Conservation (phyloP, 805 yeast species). For the Sugiyamaella americana region DNA sequence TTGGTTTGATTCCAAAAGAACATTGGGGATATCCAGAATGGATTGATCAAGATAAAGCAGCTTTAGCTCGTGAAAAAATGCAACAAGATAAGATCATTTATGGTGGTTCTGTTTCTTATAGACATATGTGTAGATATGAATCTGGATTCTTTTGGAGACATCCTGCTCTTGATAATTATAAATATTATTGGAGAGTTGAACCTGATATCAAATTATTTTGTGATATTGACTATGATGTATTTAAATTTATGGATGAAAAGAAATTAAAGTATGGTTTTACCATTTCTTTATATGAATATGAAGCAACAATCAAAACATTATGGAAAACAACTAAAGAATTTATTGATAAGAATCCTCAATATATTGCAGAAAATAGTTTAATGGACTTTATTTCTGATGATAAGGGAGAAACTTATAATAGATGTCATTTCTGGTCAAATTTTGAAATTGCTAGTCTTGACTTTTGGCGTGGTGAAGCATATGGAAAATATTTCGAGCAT, state of each 20-base stretch:
- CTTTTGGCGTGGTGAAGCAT: constrained; percentile 53
- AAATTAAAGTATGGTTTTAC: constrained; percentile 71
- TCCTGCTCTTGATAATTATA: constrained; percentile 57
- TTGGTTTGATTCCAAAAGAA: constrained; percentile 65
- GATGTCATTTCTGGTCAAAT: constrained; percentile 83
- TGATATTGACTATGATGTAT: constrained; percentile 72
- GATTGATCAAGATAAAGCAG: constrained; percentile 71
- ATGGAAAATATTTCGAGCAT: constrained; percentile 46
- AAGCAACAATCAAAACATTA: constrained; percentile 64
- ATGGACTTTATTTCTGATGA: constrained; percentile 69
- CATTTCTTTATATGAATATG: constrained; percentile 62
- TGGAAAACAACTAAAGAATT: constrained; percentile 71
- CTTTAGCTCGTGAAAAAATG: constrained; percentile 54
- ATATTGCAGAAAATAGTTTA: constrained; percentile 54
- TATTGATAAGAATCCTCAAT: constrained; percentile 51
- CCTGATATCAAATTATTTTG: constrained; percentile 72
- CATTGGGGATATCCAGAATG: constrained; percentile 86
- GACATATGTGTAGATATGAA: constrained; percentile 88
- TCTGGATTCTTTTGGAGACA: constrained; percentile 80
- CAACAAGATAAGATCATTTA: constrained; percentile 51
- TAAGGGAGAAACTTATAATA: constrained; percentile 63
- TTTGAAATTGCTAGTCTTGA: constrained; percentile 58
- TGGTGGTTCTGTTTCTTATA: constrained; percentile 68
- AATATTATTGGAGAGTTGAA: constrained; percentile 92
- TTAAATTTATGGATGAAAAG: constrained; percentile 73